These are phyloP conservation scores for Chaetoscypha palmicola DNA, from an alignment of 2,329 filamentous ascomycete species.

Conservation along the genomic window DNA sequence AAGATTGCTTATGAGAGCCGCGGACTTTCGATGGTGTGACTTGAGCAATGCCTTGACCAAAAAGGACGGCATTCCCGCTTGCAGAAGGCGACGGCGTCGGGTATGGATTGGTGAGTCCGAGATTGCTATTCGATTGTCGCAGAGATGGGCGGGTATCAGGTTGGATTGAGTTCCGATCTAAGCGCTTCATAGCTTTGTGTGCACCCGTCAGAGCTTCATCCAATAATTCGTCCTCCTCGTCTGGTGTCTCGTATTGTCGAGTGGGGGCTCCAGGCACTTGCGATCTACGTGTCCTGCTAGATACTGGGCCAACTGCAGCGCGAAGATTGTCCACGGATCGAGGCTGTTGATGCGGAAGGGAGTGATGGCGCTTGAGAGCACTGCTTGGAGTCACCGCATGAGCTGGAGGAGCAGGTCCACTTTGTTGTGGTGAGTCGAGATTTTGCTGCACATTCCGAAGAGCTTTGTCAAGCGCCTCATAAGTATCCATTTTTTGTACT, in stretches of 20 bases:
- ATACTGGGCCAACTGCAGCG: conserved; percentile 51
- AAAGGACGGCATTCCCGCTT: conserved; percentile 69
- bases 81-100: conserved; percentile 70
- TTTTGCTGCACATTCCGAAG: conserved; percentile 47
- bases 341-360: conserved; percentile 49
- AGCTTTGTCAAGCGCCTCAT: conserved; percentile 55
- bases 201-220: conserved; percentile 81
- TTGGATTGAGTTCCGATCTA: conserved; percentile 42
- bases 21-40: conserved; percentile 42
- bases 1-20: conserved; percentile 64
- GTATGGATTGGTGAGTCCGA: conserved; percentile 54
- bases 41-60: conserved; percentile 49
- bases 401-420: conserved; percentile 45
- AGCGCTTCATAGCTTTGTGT: conserved; percentile 63
- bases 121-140: conserved; percentile 58
- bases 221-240: conserved; percentile 92
- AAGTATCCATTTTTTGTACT: conserved; percentile 46
- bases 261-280: conserved; percentile 63
- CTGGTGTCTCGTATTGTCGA: conserved; percentile 85
- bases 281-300: conserved; percentile 72
- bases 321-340: conserved; percentile 56
- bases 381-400: conserved; percentile 45
- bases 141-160: conserved; percentile 42
- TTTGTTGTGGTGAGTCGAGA: conserved; percentile 35
- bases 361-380: conserved; percentile 58